These are phyloP conservation scores for Kwoniella bestiolae DNA, from an alignment of 768 basidiomycete species.

Conservation along the genomic window DNA sequence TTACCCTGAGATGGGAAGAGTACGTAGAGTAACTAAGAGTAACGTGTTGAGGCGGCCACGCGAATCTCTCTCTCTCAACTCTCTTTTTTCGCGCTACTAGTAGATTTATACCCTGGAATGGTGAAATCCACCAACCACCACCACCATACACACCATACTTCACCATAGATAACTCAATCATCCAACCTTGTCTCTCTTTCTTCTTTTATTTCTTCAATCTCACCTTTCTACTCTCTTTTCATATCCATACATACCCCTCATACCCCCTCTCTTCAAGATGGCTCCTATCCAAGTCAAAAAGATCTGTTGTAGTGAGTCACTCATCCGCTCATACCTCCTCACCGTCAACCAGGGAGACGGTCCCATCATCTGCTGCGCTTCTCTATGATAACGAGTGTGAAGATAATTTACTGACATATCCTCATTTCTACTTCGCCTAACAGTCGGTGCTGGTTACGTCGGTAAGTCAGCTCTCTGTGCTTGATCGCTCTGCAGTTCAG, in stretches of 20 bases:
- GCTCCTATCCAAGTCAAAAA: conserved; percentile 68
- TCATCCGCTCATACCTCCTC: background rate
- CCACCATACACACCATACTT: conserved; percentile 1
- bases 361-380: background rate
- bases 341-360: background rate
- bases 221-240: conserved; percentile 7
- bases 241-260: conserved; percentile 3
- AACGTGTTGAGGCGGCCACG: background rate
- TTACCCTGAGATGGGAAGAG: background rate
- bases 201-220: background rate
- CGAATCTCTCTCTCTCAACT: background rate
- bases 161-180: background rate
- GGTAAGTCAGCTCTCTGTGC: no score
- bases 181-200: background rate
- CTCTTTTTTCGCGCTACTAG: background rate
- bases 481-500: no score
- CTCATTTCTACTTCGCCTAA: background rate
- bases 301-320: conserved; percentile 82
- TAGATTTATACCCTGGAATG: background rate
- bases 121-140: background rate
- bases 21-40: background rate
- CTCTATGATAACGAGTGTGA: background rate
- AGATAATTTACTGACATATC: conserved; percentile 1
- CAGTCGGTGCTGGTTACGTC: conserved; percentile 70
- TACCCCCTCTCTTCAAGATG: conserved; percentile 34